phyloP scores from a whole-genome alignment of 768 basidiomycete species.

The Russula earlei region DNA sequence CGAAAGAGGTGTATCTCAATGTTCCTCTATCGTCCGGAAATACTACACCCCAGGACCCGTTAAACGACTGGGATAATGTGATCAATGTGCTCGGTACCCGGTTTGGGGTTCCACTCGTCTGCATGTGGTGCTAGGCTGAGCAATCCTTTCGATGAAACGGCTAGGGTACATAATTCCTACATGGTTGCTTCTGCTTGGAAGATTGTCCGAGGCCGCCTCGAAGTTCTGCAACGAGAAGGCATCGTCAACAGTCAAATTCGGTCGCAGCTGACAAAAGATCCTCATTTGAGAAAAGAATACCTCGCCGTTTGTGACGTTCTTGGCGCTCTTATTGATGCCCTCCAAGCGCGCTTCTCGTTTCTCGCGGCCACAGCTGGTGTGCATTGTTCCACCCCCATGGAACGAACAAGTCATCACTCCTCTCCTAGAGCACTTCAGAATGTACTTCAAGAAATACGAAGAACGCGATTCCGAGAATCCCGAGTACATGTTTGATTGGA shows the following conservation, averaged over 20 bases:
- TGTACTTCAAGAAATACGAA: constrained; percentile 50
- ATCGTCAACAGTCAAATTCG: constrained; percentile 46
- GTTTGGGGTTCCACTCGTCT: constrained; percentile 9
- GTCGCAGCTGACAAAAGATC: constrained; percentile 42
- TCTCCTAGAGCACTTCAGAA: constrained; percentile 57
- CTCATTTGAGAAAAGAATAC: constrained; percentile 45
- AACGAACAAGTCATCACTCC: constrained; percentile 4
- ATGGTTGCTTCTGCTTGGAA: constrained; percentile 81
- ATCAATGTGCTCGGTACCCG: constrained; percentile 20
- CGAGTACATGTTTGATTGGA: constrained; percentile 59
- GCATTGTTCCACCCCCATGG: constrained; percentile 22
- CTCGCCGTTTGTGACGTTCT: constrained; percentile 59
- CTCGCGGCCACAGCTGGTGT: constrained; percentile 63
- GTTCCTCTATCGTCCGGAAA: constrained; percentile 24
- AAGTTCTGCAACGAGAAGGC: constrained; percentile 44
- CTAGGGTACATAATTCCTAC: constrained; percentile 73
- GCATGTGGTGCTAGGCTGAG: constrained; percentile 8
- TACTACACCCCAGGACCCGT: neutral
- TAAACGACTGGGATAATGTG: constrained; percentile 11
- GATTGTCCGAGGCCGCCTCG: constrained; percentile 51
- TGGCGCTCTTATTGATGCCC: constrained; percentile 45
- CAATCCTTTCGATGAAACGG: neutral
- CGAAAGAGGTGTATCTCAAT: constrained; percentile 47
- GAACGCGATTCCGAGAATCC: constrained; percentile 33
- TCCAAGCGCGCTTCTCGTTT: constrained; percentile 56